A percentile compares a stretch with the other conserved stretches of the same genome.
These are phyloP conservation scores for Tephrocybe rancida DNA, from an alignment of 768 basidiomycete genomes.

Conservation along the genomic window DNA sequence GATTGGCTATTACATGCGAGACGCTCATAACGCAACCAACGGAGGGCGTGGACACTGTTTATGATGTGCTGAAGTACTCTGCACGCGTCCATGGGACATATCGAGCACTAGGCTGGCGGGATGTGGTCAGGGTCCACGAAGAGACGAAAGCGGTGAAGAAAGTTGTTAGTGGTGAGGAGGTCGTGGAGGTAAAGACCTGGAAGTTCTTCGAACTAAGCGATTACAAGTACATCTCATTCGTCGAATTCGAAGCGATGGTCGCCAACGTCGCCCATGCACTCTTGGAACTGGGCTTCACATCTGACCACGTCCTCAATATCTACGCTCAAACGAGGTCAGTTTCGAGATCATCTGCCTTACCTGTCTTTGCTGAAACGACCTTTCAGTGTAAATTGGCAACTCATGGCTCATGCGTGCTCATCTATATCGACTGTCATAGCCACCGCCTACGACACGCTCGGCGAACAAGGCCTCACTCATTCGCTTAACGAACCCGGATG, in stretches of 20 bases:
- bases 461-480: conserved; percentile 84
- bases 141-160: conserved; percentile 92
- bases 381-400: conserved; percentile 81
- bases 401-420: conserved; percentile 81
- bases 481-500: conserved; percentile 86
- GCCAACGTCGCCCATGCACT: conserved; percentile 71
- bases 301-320: conserved; percentile 84
- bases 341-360: conserved; percentile 6
- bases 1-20: conserved; percentile 58
- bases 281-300: conserved; percentile 68
- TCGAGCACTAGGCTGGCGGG: conserved; percentile 80
- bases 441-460: conserved; percentile 96
- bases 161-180: conserved; percentile 77
- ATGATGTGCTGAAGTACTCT: conserved; percentile 76
- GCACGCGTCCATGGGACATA: conserved; percentile 74
- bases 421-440: conserved; percentile 81
- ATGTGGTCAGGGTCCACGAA: conserved; percentile 67
- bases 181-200: conserved; percentile 91
- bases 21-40: conserved; percentile 63
- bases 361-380: conserved; percentile 5
- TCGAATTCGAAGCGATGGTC: conserved; percentile 68
- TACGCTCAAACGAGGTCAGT: conserved; percentile 83
- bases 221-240: conserved; percentile 79
- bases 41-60: conserved; percentile 78
- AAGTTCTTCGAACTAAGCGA: conserved; percentile 91